phyloP scores from a whole-genome alignment of 495 filamentous ascomycete genomes.

The Venustampulla echinocandica region DNA sequence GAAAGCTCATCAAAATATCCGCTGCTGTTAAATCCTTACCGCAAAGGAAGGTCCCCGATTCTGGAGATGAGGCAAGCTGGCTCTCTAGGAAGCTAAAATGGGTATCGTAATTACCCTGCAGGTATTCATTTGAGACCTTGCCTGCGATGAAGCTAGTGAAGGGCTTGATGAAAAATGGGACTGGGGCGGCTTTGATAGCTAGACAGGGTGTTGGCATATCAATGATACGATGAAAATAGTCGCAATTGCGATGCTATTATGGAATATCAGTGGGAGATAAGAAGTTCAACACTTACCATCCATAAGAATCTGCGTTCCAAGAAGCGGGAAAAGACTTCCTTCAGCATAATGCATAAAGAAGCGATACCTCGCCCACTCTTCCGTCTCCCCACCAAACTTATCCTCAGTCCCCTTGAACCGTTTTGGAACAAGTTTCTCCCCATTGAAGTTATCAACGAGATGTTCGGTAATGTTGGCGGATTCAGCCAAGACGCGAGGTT shows the following conservation, averaged over 20 bases:
- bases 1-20: slow-evolving; percentile 75
- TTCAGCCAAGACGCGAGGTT: slow-evolving; percentile 65
- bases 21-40: slow-evolving; percentile 64
- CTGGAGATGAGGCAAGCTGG: slow-evolving; percentile 55
- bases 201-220: neutral
- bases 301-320: slow-evolving; percentile 9
- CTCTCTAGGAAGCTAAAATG: slow-evolving; percentile 66
- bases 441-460: slow-evolving; percentile 61
- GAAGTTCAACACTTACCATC: slow-evolving; percentile 25
- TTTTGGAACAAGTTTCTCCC: slow-evolving; percentile 49
- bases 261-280: neutral
- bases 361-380: slow-evolving; percentile 67
- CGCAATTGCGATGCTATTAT: neutral
- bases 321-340: slow-evolving; percentile 57
- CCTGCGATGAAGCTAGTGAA: slow-evolving; percentile 56
- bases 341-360: slow-evolving; percentile 80
- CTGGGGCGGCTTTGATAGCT: slow-evolving; percentile 49
- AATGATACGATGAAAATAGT: no score
- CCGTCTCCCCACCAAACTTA: slow-evolving; percentile 57
- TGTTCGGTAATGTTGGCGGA: slow-evolving; percentile 75
- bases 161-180: slow-evolving; percentile 82
- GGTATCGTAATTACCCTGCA: slow-evolving; percentile 53
- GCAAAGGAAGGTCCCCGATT: slow-evolving; percentile 59
- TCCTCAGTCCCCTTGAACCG: slow-evolving; percentile 49
- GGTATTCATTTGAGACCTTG: slow-evolving; percentile 49